A percentile compares a stretch with the other conserved stretches of the same genome.
phyloP scores from a whole-genome alignment of 257 asterid genomes.

The Nicotiana attenuata region DNA sequence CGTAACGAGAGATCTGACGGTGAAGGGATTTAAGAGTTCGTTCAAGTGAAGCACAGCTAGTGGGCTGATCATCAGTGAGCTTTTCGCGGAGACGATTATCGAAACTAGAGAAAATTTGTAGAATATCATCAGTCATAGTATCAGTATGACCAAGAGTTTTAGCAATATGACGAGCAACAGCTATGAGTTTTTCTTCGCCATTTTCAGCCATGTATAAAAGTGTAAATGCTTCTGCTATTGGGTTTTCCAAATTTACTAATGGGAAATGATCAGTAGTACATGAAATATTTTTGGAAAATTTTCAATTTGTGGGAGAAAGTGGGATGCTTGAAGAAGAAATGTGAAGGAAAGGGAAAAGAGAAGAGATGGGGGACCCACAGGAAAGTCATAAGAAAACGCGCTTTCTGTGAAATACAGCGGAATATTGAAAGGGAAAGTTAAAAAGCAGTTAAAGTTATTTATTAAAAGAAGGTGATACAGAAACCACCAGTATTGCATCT shows the following conservation, averaged over 20 bases:
- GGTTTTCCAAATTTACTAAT: background rate
- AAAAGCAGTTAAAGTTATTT: background rate
- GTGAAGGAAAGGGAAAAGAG: background rate
- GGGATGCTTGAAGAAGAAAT: background rate
- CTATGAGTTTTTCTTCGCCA: slow-evolving; percentile 93
- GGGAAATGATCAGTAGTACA: background rate
- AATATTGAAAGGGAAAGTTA: background rate
- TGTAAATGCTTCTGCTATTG: background rate
- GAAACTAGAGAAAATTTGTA: slow-evolving; percentile 85
- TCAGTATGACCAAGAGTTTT: slow-evolving; percentile 85
- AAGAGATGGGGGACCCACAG: slow-evolving; percentile 21
- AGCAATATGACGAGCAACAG: slow-evolving; percentile 96
- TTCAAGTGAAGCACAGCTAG: slow-evolving; percentile 35
- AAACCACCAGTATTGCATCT: no score
- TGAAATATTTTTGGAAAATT: no score
- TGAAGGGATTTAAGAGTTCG: slow-evolving; percentile 57
- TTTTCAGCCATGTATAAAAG: slow-evolving; percentile 67
- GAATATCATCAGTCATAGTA: slow-evolving; percentile 86
- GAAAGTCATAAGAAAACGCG: slow-evolving; percentile 34
- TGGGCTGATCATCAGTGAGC: slow-evolving; percentile 54
- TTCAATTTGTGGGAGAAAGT: slow-evolving; percentile 13
- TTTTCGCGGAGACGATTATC: slow-evolving; percentile 82
- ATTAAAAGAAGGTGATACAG: no score
- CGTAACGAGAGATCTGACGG: slow-evolving; percentile 68
- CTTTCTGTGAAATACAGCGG: slow-evolving; percentile 8